These are phyloP conservation scores for Hordeum vulgare DNA, from an alignment of 176 grass and related monocot genomes.

Conservation along the genomic window DNA sequence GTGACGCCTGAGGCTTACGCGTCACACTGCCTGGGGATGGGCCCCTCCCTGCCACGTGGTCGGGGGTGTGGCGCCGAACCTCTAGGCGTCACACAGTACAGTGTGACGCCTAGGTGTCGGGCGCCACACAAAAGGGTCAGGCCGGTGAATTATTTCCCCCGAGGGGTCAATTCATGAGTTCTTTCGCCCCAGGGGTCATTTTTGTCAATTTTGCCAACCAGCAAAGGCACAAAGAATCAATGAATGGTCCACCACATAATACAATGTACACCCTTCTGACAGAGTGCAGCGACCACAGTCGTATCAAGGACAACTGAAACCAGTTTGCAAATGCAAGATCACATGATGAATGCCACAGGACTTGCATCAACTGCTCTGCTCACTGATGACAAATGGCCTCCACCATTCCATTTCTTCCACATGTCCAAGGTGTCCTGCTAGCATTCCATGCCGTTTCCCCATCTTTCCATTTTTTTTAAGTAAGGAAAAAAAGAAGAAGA, in stretches of 20 bases:
- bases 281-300: conserved; percentile 31
- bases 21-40: no score
- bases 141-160: no score
- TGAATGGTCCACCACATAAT: conserved; percentile 7
- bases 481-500: neutral
- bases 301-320: conserved; percentile 33
- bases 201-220: no score
- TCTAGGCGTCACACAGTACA: no score
- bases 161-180: no score
- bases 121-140: no score
- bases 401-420: neutral
- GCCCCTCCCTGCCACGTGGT: no score
- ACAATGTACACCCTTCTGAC: conserved; percentile 24
- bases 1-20: no score
- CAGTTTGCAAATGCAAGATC: conserved; percentile 15
- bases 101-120: no score
- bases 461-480: conserved; percentile 6
- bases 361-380: neutral
- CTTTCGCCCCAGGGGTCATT: no score
- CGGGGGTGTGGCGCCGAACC: no score
- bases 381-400: neutral
- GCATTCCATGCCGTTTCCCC: neutral
- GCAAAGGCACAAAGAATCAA: conserved; percentile 9
- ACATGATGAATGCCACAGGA: conserved; percentile 16
- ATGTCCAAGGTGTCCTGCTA: conserved; percentile 11